Evolutionary conservation across 1,284 basidiomycete species (phyloP).

Genomic region (Sanguinoderma infundibulare): DNA sequence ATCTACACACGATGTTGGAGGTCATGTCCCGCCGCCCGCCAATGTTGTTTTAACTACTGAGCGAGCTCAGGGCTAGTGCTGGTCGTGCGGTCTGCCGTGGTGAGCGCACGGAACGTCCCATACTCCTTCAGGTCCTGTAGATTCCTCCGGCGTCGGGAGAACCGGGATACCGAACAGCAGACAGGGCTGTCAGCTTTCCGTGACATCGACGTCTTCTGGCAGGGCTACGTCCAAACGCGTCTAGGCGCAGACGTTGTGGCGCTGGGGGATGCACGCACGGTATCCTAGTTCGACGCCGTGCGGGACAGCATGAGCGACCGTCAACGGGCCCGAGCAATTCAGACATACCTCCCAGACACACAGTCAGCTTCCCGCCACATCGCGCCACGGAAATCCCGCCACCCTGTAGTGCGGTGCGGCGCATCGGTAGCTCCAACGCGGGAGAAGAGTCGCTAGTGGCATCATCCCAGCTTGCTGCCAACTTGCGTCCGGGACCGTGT

Average conservation of each 20-base stretch:
- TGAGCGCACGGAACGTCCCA: neutral
- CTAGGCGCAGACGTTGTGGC: neutral
- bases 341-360: neutral
- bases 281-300: neutral
- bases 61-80: neutral
- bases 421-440: neutral
- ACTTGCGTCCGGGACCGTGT: neutral
- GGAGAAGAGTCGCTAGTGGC: neutral
- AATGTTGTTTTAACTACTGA: neutral
- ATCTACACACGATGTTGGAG: neutral
- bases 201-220: neutral
- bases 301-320: neutral
- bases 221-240: neutral
- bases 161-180: neutral
- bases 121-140: neutral
- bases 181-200: neutral
- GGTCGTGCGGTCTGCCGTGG: neutral
- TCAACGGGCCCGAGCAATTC: neutral
- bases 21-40: neutral
- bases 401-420: neutral
- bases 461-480: neutral
- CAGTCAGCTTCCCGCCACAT: neutral
- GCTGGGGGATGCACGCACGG: neutral
- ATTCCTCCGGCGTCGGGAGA: neutral
- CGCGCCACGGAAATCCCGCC: neutral